Evolutionary conservation across 2,329 filamentous ascomycete genomes (phyloP), one percentile per base, ranked within the genome.

Genomic region (Pseudocercospora crystallina): DNA sequence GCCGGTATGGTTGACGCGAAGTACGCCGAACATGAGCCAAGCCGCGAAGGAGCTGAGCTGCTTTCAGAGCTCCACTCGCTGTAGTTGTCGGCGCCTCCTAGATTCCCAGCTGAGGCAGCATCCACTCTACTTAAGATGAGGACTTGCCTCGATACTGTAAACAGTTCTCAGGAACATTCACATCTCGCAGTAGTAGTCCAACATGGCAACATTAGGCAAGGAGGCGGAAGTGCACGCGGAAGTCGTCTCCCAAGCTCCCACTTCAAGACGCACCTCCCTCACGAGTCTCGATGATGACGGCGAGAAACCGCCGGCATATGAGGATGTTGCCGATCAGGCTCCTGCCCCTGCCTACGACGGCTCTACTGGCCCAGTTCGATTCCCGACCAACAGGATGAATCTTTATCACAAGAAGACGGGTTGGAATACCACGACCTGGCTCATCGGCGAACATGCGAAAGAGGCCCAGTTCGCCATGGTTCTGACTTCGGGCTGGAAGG

Each of bases 301-400:
- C 7, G 46, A 45, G 15, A 40, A 39, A 7, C 55, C 55, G 2
- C 51, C 55, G 11, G 44, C 55, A 39, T 57, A 57, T 32, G 37
- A 54, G 31, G 55, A 54, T 20, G 43, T 49, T n/a, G 43, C 47
- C n/a, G 43, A 43, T 10, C 34, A 42, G 11, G 38, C 40, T 10
- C 42, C 42, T 5, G 47, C 43, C 12, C 44, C 35, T 2, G 20
- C 36, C 5, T 46, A 38, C 34, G 30, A 30, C n/a, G 32, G 34
- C 7, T 12, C 13, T 1, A 35, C 31, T 1, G 42, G 17, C 5
- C 37, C 15, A 7, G 29, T 36, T 9, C 15, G 46, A 3, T 49
- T 47, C 14, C 43, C 42, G 8, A 3, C 14, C 30, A 26, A 26
- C 20, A 32, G 37, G 2, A 55, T 58, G 49, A 53, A 56, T 13